Conservation (phyloP, 2,329 filamentous ascomycete genomes). For the Beauveria sp. region DNA sequence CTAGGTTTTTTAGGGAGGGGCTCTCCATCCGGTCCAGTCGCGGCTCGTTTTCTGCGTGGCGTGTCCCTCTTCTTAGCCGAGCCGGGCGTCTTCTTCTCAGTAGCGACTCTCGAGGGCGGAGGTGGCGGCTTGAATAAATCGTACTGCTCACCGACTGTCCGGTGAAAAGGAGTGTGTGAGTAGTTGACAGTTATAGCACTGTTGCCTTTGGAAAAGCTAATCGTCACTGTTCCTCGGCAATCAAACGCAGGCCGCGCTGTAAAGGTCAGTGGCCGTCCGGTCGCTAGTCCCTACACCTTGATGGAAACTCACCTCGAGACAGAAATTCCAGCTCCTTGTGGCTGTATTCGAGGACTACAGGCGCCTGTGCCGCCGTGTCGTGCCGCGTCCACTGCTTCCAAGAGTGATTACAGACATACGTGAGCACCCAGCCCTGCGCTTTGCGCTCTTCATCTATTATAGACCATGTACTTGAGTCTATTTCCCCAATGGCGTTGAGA, state of each 20-base stretch:
- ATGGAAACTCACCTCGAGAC: not conserved
- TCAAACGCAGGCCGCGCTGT: constrained; percentile 51
- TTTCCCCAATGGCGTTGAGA: constrained; percentile 31
- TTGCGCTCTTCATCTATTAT: constrained; percentile 36
- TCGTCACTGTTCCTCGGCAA: constrained; percentile 43
- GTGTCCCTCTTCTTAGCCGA: constrained; percentile 6
- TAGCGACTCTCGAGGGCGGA: constrained; percentile 15
- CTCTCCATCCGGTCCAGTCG: not conserved
- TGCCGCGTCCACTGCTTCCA: constrained; percentile 42
- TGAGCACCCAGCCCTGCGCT: constrained; percentile 45
- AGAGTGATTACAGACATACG: constrained; percentile 47
- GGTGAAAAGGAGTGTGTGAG: constrained; percentile 49
- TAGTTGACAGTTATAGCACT: constrained; percentile 46
- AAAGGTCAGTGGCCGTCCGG: not conserved
- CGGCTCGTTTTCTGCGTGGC: constrained; percentile 3
- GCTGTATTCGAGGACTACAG: constrained; percentile 41
- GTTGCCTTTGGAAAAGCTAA: constrained; percentile 41
- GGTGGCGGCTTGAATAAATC: constrained; percentile 40
- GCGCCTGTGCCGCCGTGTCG: constrained; percentile 31
- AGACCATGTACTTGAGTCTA: constrained; percentile 43
- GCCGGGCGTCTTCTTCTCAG: constrained; percentile 19
- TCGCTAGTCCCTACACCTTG: constrained; percentile 4
- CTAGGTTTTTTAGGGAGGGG: not conserved
- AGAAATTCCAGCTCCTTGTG: constrained; percentile 34
- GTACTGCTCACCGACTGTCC: constrained; percentile 43